Evolutionary conservation across 2,329 filamentous ascomycete genomes (phyloP).

Genomic region (Curvularia lunata): DNA sequence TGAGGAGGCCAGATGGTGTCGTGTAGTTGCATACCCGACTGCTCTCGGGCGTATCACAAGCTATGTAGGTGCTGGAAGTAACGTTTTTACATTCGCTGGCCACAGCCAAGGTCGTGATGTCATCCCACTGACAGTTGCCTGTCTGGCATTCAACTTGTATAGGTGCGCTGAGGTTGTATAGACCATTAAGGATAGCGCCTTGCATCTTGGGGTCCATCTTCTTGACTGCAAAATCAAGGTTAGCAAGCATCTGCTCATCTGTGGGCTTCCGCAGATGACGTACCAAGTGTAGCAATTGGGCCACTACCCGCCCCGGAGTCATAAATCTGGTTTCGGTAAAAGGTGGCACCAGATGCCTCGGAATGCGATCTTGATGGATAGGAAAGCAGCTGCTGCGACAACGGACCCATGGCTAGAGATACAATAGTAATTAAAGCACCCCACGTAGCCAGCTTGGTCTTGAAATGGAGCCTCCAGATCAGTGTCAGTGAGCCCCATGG

Average conservation of each 20-base stretch:
- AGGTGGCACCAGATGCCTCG: not conserved
- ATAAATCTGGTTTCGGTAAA: not conserved
- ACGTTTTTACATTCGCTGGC: constrained; percentile 4
- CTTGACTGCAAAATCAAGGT: not conserved
- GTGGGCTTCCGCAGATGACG: not conserved
- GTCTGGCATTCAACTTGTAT: constrained; percentile 4
- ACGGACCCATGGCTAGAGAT: constrained; percentile 8
- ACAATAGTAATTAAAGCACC: constrained; percentile 5
- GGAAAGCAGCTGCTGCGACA: constrained; percentile 8
- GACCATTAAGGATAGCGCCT: constrained; percentile 4
- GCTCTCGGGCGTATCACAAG: not conserved
- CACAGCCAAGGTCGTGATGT: constrained; percentile 4
- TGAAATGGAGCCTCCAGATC: constrained; percentile 4
- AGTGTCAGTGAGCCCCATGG: constrained; percentile 20
- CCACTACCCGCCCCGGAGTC: not conserved
- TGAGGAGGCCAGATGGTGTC: not conserved
- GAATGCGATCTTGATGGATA: not conserved
- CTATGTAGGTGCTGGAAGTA: not conserved
- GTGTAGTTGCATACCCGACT: not conserved
- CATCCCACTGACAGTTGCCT: constrained; percentile 8
- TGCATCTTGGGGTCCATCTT: constrained; percentile 7
- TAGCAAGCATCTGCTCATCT: not conserved
- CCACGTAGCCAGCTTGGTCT: constrained; percentile 6
- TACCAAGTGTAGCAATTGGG: not conserved
- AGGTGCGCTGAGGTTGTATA: constrained; percentile 10